Evolutionary conservation across 495 filamentous ascomycete species (phyloP), one percentile per base, ranked within the genome.

Genomic region (Aspergillus kassunensis): DNA sequence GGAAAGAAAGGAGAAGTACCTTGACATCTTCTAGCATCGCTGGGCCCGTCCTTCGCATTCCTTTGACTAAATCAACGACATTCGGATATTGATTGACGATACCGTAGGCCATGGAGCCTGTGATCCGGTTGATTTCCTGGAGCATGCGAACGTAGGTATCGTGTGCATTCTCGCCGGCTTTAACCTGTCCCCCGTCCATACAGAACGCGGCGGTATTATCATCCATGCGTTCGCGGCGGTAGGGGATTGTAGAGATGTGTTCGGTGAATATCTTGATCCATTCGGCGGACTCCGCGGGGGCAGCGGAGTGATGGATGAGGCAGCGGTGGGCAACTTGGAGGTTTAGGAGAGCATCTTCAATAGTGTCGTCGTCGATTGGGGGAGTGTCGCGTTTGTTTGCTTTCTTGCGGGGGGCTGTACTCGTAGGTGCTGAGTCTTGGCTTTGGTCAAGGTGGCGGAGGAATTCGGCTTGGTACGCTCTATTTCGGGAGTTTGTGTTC

Each of bases 221-320:
- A 16, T 65, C 60, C 68, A 77, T 74, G 16, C 69, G 69, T 52
- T 80, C 67, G 6, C 60, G 68, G 11, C 77, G 80, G 60, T 92
- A 92, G 0, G 87, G 88, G 24, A 87, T 82, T 0, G 84, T 87
- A 31, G 84, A 85, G 55, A 95, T 83, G 54, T 93, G 85, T 59
- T 90, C 83, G 1, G 89, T 93, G 64, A 93, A 92, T 31, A 80
- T 78, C 33, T 80, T 78, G 24, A 93, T 82, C 88, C 87, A 90
- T 59, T 86, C 78, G 2, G 88, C 86, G 0, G 87, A 88, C 51
- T 91, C 86, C 0, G 81, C 49, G 4, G 75, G 55, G 5, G 65
- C 60, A 25, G 63, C 68, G n/a, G 86, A 87, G 58, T 93, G 87
- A 63, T 91, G 86, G 47, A 93, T 83, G 0, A 90, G 71, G 44